Conservation (phyloP, 331 rosid genomes). For the Rosa hybrid region DNA sequence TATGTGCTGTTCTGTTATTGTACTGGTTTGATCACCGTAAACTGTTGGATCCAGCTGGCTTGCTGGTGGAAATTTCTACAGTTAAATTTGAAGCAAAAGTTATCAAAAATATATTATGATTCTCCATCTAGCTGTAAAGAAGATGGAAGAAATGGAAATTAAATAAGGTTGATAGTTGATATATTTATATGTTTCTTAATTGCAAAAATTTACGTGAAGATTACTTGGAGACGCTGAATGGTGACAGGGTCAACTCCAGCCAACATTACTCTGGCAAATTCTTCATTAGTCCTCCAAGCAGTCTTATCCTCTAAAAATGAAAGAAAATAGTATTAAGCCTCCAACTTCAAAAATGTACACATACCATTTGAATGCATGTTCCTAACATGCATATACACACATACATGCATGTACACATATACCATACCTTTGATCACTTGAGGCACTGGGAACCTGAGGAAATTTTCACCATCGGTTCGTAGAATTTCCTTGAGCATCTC, state of each 20-base stretch:
- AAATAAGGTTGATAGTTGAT: too few species aligned
- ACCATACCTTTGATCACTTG: conserved; percentile 70
- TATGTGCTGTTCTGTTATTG: conserved; percentile 46
- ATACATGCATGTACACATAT: too few species aligned
- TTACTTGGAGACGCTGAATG: conserved; percentile 58
- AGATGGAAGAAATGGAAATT: too few species aligned
- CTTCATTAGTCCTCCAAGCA: conserved; percentile 79
- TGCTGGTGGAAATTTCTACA: conserved; percentile 68
- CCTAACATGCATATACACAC: too few species aligned
- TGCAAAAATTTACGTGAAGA: not conserved
- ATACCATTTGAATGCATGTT: too few species aligned
- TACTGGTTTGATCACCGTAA: conserved; percentile 72
- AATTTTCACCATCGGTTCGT: conserved; percentile 55
- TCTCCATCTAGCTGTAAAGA: too few species aligned
- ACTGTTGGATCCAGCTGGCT: conserved; percentile 54
- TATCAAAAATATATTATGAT: too few species aligned
- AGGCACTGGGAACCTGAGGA: conserved; percentile 65
- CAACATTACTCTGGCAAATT: conserved; percentile 75
- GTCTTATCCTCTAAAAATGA: not conserved
- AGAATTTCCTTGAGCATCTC: conserved; percentile 71
- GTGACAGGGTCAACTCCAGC: conserved; percentile 68
- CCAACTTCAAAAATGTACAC: too few species aligned
- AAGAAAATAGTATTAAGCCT: too few species aligned
- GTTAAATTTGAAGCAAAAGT: not conserved
- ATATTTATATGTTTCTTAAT: too few species aligned